A percentile compares a stretch with the other conserved stretches of the same genome.
These are phyloP conservation scores for Cephaloascus fragrans DNA, from an alignment of 805 yeast species.

Conservation along the genomic window DNA sequence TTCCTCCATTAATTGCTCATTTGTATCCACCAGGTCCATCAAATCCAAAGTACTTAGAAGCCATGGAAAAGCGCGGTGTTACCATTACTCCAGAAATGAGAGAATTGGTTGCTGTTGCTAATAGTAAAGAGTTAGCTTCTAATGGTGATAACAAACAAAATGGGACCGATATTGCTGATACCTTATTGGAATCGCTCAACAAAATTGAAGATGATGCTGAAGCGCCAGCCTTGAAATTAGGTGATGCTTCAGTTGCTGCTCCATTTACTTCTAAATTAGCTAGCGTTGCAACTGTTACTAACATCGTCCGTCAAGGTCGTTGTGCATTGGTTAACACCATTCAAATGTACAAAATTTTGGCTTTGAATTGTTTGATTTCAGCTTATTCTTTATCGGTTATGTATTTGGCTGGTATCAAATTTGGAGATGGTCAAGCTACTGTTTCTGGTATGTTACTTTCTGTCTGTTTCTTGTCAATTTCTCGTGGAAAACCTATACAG, in stretches of 20 bases:
- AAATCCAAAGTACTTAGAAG: slow-evolving; percentile 81
- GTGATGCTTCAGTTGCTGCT: slow-evolving; percentile 99
- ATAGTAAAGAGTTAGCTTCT: slow-evolving; percentile 20
- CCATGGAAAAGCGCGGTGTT: slow-evolving; percentile 79
- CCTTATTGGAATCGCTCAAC: slow-evolving; percentile 44
- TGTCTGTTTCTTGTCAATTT: slow-evolving; percentile 90
- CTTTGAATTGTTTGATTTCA: slow-evolving; percentile 91
- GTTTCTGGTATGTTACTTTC: slow-evolving; percentile 87
- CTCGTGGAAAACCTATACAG: slow-evolving; percentile 86
- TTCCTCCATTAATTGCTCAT: slow-evolving; percentile 84
- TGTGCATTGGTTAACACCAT: slow-evolving; percentile 95
- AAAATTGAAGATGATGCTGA: slow-evolving; percentile 52
- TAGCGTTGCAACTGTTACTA: slow-evolving; percentile 85
- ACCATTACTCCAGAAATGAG: slow-evolving; percentile 67
- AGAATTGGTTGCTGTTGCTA: slow-evolving; percentile 46
- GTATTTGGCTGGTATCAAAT: slow-evolving; percentile 93
- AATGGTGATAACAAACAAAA: slow-evolving; percentile 23
- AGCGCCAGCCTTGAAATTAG: slow-evolving; percentile 87
- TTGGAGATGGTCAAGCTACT: slow-evolving; percentile 98
- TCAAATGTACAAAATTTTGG: slow-evolving; percentile 97
- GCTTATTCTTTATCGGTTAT: slow-evolving; percentile 93
- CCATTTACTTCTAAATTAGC: slow-evolving; percentile 95
- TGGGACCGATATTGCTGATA: slow-evolving; percentile 44
- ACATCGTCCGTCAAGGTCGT: slow-evolving; percentile 95
- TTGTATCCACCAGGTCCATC: slow-evolving; percentile 91